Percentiles rank a stretch among this genome's conserved stretches.
Conservation (phyloP, 495 filamentous ascomycete genomes). For the Talaromyces nanjingensis region DNA sequence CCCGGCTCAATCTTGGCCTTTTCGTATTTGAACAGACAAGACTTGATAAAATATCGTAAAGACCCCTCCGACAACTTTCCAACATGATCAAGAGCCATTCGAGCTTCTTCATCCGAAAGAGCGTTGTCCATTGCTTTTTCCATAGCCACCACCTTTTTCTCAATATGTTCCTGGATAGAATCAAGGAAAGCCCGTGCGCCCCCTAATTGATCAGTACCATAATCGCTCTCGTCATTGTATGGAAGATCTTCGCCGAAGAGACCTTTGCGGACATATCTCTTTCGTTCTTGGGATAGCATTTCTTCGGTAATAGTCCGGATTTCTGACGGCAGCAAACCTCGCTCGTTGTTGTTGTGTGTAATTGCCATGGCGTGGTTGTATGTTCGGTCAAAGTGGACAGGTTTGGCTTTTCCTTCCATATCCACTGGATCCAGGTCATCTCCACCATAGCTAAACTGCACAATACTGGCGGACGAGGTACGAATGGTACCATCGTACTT, state of each 20-base stretch:
- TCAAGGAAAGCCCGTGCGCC: constrained; percentile 76
- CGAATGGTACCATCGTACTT: constrained; percentile 92
- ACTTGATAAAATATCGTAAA: constrained; percentile 65
- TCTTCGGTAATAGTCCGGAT: constrained; percentile 58
- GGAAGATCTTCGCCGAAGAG: constrained; percentile 43
- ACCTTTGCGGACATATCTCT: constrained; percentile 55
- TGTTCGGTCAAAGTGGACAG: constrained; percentile 87
- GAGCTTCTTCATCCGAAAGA: constrained; percentile 29
- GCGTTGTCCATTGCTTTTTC: constrained; percentile 30
- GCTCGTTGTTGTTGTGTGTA: constrained; percentile 71
- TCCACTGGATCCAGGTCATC: constrained; percentile 92
- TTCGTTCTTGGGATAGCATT: constrained; percentile 56
- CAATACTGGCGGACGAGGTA: constrained; percentile 74
- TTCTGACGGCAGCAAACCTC: constrained; percentile 63
- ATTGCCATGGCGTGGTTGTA: constrained; percentile 75
- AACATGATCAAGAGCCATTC: constrained; percentile 54
- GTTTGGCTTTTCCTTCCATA: constrained; percentile 92
- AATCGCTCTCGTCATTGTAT: constrained; percentile 58
- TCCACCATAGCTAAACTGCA: constrained; percentile 96
- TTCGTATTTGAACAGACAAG: constrained; percentile 83
- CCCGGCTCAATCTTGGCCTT: constrained; percentile 87
- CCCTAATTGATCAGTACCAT: constrained; percentile 75
- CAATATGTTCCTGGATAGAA: constrained; percentile 64
- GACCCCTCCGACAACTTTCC: constrained; percentile 73
- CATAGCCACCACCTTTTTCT: constrained; percentile 48